Evolutionary conservation across 176 grass and related monocot species (phyloP), one percentile per base, ranked within the genome.

Genomic region (Oryza nivara): DNA sequence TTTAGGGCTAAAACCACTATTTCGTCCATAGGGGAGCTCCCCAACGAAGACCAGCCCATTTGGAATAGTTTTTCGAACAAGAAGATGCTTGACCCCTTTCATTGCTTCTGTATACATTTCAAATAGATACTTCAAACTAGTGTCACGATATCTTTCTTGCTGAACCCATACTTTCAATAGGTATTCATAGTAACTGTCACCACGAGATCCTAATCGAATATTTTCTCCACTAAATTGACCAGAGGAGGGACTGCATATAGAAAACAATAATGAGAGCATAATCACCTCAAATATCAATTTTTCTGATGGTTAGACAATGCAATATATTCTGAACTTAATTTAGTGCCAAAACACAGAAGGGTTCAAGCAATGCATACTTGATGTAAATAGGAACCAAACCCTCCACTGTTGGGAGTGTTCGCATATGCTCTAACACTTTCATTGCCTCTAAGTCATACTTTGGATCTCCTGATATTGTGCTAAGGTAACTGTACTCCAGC

Each of bases 111-210:
- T 90, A 88, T 95, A 95, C 93, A 98, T 92, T 76, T 92, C 93
- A 89, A 92, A 86, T 61, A 98, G 81, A 90, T 94, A 98, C 83
- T 94, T 89, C 74, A 92, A 84, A 77, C 86, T 83, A 81, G 72
- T 92, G 60, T 87, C 67, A 69, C 89, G 89, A 79, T 78, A 76
- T 74, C 82, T 86, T 84, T 92, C 89, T 81, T 90, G 91, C 47
- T 98, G 96, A 87, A 98, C 81, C 96, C 96, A 98, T 54, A 94
- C 83, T 95, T 98, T 98, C 66, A 98, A 61, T 25, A 98, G 83
- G 84, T 98, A 98, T 61, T 98, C 96, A 86, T 98, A 98, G 67
- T 98, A 98, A 86, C 96, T 98, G 81, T 98, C 96, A 87, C 96
- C 96, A 76, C 93, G 93, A 69, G 96, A 98, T 82, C 96, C 96